A percentile compares a stretch with the other conserved stretches of the same genome.
phyloP scores from a whole-genome alignment of 2,329 filamentous ascomycete species.

The Parascedosporium putredinis region DNA sequence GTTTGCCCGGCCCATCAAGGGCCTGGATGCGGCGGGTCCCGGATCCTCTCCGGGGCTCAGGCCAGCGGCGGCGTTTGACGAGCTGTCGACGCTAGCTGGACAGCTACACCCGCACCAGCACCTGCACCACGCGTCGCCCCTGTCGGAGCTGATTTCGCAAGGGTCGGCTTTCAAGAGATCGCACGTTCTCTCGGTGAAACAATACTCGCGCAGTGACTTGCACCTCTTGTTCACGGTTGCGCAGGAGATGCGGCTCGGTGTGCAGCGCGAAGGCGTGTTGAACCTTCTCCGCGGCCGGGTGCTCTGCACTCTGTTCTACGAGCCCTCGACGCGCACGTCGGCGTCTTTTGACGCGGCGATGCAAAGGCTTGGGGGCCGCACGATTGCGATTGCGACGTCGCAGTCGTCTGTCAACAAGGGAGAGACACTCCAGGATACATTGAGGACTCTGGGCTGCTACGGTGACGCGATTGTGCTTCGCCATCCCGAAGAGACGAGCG shows the following conservation, averaged over 20 bases:
- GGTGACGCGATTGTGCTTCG: constrained; percentile 92
- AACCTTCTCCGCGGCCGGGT: constrained; percentile 79
- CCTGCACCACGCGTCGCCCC: constrained; percentile 41
- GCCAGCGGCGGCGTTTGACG: constrained; percentile 20
- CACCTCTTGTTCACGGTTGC: constrained; percentile 93
- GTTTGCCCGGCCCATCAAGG: background rate
- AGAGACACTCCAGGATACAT: constrained; percentile 83
- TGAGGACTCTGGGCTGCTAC: constrained; percentile 90
- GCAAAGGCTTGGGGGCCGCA: constrained; percentile 90
- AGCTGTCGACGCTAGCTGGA: background rate
- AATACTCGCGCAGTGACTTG: constrained; percentile 78
- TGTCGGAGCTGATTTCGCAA: constrained; percentile 63
- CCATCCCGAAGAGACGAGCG: constrained; percentile 74
- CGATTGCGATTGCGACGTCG: constrained; percentile 68
- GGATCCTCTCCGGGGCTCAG: background rate
- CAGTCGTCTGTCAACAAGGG: constrained; percentile 90
- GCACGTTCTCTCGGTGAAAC: constrained; percentile 83
- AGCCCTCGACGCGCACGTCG: constrained; percentile 92
- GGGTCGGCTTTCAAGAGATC: constrained; percentile 78
- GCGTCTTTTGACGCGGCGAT: constrained; percentile 95
- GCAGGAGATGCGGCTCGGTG: constrained; percentile 92
- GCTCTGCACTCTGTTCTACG: constrained; percentile 90
- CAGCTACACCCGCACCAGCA: constrained; percentile 36
- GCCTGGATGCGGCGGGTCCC: too few species aligned
- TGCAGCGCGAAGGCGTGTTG: constrained; percentile 83